Conservation (phyloP, 306 rosid genomes). For the Cicer judaicum region DNA sequence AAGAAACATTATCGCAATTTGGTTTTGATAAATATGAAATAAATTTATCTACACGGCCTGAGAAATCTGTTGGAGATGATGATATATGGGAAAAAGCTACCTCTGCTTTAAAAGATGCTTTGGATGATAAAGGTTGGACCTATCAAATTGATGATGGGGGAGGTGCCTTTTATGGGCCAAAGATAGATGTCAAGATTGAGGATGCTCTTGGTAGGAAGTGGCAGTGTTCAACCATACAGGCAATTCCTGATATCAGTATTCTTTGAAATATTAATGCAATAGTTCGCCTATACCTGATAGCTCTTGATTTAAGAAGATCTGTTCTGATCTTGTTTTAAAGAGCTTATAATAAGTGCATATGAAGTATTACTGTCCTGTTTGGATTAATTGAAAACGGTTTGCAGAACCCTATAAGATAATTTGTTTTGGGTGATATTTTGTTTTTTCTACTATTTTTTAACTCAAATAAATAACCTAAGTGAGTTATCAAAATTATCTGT, state of each 20-base stretch:
- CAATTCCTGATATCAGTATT: slow-evolving; percentile 46
- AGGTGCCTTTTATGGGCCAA: slow-evolving; percentile 98
- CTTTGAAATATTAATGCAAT: slow-evolving; percentile 25
- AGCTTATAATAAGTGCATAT: slow-evolving; percentile 13
- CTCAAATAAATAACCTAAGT: not conserved
- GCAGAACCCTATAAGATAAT: not conserved
- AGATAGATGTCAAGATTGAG: slow-evolving; percentile 97
- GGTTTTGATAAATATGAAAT: slow-evolving; percentile 93
- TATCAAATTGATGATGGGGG: slow-evolving; percentile 95
- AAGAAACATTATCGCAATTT: slow-evolving; percentile 76
- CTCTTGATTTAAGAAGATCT: not conserved
- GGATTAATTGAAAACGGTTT: not conserved
- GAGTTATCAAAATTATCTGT: not conserved
- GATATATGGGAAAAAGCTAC: slow-evolving; percentile 92
- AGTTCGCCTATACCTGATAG: slow-evolving; percentile 11
- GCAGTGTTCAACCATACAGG: slow-evolving; percentile 99
- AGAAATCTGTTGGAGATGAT: slow-evolving; percentile 85
- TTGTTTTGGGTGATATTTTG: not conserved
- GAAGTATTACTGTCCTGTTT: slow-evolving; percentile 1
- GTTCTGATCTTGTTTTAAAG: slow-evolving; percentile 21
- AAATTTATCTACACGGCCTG: slow-evolving; percentile 94
- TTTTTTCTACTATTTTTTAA: not conserved
- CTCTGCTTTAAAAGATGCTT: slow-evolving; percentile 84
- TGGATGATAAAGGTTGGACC: slow-evolving; percentile 90
- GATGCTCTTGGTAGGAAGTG: slow-evolving; percentile 99